Percentiles rank a stretch among this genome's conserved stretches.
Conservation (phyloP, 768 basidiomycete species). For the Lactifluus hygrophoroides region DNA sequence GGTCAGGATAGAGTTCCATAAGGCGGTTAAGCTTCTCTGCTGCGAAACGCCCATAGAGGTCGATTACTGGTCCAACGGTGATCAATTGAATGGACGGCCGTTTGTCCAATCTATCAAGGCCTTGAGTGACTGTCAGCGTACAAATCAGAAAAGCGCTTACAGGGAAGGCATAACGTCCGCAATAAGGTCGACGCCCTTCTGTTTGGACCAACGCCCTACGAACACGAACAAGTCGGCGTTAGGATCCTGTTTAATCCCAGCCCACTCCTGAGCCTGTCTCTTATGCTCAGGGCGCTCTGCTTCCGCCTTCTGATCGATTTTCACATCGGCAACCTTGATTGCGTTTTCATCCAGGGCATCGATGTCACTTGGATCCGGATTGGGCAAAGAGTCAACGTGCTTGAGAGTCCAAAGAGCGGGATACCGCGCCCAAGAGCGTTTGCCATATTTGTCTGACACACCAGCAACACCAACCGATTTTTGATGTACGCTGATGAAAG, state of each 20-base stretch:
- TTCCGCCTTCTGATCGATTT: slow-evolving; percentile 75
- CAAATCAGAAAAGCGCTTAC: slow-evolving; percentile 35
- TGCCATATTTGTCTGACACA: slow-evolving; percentile 97
- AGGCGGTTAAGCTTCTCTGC: slow-evolving; percentile 88
- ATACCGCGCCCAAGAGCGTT: slow-evolving; percentile 94
- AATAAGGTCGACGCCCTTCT: slow-evolving; percentile 96
- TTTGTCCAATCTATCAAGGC: slow-evolving; percentile 60
- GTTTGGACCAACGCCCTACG: slow-evolving; percentile 97
- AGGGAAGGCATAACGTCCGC: slow-evolving; percentile 90
- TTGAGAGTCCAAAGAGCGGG: slow-evolving; percentile 94
- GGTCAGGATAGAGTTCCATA: slow-evolving; percentile 92
- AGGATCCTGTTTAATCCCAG: slow-evolving; percentile 85
- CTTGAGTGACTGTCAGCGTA: slow-evolving; percentile 14
- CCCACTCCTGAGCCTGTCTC: slow-evolving; percentile 93
- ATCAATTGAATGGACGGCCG: slow-evolving; percentile 79
- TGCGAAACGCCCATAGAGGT: slow-evolving; percentile 90
- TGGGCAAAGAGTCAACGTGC: slow-evolving; percentile 90
- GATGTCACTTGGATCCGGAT: slow-evolving; percentile 92
- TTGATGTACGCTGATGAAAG: slow-evolving; percentile 87
- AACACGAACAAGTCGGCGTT: slow-evolving; percentile 89
- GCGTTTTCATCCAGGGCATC: slow-evolving; percentile 83
- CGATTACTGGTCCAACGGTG: slow-evolving; percentile 89
- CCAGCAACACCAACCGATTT: slow-evolving; percentile 92
- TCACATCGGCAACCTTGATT: slow-evolving; percentile 56
- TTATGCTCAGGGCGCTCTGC: slow-evolving; percentile 87